Conservation (phyloP, 2,329 filamentous ascomycete genomes). For the Stylonectria norvegica region DNA sequence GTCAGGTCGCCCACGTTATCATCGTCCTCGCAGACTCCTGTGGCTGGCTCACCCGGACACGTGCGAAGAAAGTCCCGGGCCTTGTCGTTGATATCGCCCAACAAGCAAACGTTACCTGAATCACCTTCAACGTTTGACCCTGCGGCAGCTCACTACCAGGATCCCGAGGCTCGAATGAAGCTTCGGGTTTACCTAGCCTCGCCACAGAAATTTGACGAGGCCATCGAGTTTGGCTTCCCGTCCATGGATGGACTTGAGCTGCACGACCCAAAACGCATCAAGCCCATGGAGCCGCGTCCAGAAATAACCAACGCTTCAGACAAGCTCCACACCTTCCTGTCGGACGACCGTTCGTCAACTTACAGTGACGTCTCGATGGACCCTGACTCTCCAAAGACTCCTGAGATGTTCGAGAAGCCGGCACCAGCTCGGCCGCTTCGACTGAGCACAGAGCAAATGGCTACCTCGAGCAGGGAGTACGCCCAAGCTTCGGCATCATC, state of each 20-base stretch:
- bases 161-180: constrained; percentile 83
- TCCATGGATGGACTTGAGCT: constrained; percentile 48
- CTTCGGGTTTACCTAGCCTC: constrained; percentile 82
- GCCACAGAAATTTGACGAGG: constrained; percentile 93
- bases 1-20: constrained; percentile 28
- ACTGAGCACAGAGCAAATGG: constrained; percentile 25
- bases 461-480: constrained; percentile 38
- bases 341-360: constrained; percentile 55
- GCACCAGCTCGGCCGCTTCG: constrained; percentile 28
- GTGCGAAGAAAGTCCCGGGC: constrained; percentile 51
- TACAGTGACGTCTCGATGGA: constrained; percentile 57
- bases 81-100: constrained; percentile 52
- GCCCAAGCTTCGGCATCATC: constrained; percentile 54
- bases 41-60: constrained; percentile 32
- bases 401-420: constrained; percentile 45
- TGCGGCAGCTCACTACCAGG: constrained; percentile 78
- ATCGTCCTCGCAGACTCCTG: constrained; percentile 20
- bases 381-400: constrained; percentile 58
- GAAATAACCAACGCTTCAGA: constrained; percentile 39
- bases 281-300: constrained; percentile 23
- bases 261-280: constrained; percentile 26
- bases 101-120: constrained; percentile 33
- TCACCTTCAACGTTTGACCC: constrained; percentile 54
- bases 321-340: constrained; percentile 54
- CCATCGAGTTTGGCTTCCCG: constrained; percentile 89